Evolutionary conservation across 2,329 filamentous ascomycete genomes (phyloP).

Genomic region (Beauveria pseudobassiana): DNA sequence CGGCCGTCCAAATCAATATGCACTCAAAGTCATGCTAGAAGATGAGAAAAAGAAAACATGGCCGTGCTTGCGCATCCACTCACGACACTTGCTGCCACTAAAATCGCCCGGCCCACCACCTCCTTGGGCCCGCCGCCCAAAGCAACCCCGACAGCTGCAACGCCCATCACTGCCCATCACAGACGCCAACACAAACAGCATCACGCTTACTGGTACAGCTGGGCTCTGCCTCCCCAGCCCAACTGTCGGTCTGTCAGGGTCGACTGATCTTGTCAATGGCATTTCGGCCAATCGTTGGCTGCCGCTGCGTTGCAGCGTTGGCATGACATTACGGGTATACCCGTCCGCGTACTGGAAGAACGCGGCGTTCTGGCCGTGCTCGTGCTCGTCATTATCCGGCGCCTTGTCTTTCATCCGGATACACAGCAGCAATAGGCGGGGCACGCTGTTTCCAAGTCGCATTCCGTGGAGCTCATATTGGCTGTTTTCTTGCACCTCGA

Average conservation of each 20-base stretch:
- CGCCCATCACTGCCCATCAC: neutral
- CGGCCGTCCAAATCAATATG: neutral
- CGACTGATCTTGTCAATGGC: neutral
- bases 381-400: neutral
- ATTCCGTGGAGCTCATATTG: neutral
- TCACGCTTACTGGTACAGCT: neutral
- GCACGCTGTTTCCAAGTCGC: neutral
- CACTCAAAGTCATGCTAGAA: neutral
- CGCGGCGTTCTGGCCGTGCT: neutral
- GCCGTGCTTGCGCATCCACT: neutral
- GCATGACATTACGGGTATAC: neutral
- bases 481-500: neutral
- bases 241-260: neutral
- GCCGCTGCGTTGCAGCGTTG: neutral
- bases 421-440: neutral
- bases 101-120: neutral
- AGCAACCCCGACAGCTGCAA: neutral
- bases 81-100: neutral
- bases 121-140: neutral
- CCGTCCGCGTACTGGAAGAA: neutral
- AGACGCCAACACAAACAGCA: neutral
- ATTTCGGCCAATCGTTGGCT: neutral
- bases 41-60: constrained; percentile 7
- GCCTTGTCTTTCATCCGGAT: neutral
- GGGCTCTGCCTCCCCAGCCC: neutral